Evolutionary conservation across 1,139 yeast species (phyloP), one percentile per base, ranked within the genome.

Genomic region (Yamadazyma atmosphaerica): DNA sequence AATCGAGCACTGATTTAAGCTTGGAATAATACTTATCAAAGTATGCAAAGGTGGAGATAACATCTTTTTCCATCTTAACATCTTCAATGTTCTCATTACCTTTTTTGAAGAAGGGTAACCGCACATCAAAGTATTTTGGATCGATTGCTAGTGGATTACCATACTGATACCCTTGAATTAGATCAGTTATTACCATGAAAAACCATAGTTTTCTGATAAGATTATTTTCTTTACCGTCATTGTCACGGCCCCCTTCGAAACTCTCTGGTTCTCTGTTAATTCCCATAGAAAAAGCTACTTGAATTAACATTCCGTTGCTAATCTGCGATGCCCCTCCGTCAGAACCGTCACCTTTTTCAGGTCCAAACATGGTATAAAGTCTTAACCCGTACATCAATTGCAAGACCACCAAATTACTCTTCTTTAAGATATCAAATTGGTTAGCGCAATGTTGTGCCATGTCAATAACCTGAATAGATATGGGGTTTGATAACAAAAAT

Each of bases 271-370:
- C 75, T 37, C 78, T 53, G 46, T 76, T 66, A 22, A 77, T 45
- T 0, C 81, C 81, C 44, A 77, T 51, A 3, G 69, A 57, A 35
- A 61, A 60, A 0, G 77, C 77, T 55, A 66, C 65, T 38, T 72
- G 71, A 11, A 64, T 52, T 33, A 77, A 49, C 41, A 72, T 47
- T 1, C 74, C 75, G 41, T 59, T 68, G 37, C 60, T 58, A 2
- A 70, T 56, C 37, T 60, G 65, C 32, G 58, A 60, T 1, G 74
- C 62, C 41, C 74, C 77, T 11, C 79, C 79, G 33, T 79, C 82
- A 2, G 65, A 62, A 7, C 60, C 62, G 35, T 70, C 74, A 13
- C 80, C 79, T 46, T 75, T 79, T 51, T 76, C 81, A 2, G 80
- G 80, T 0, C 79, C 68, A 46, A 60, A 51, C 38, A 56, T 53